These are phyloP conservation scores for Phaffia rhodozyma DNA, from an alignment of 1,284 basidiomycete genomes.

Conservation along the genomic window DNA sequence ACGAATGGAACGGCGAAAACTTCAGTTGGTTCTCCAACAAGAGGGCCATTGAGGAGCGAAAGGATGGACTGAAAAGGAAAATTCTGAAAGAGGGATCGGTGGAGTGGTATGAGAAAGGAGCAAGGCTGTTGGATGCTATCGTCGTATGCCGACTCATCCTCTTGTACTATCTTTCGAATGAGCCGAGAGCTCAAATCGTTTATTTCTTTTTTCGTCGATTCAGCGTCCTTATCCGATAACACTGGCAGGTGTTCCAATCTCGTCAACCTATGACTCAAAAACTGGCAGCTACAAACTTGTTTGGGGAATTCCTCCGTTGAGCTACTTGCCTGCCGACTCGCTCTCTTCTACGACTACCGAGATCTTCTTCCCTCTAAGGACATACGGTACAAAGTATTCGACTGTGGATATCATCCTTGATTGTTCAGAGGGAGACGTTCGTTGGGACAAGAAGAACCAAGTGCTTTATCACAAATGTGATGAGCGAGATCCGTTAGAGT, in stretches of 20 bases:
- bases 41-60: slow-evolving; percentile 36
- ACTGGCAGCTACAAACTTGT: slow-evolving; percentile 25
- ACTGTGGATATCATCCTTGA: slow-evolving; percentile 2
- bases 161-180: background rate
- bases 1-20: slow-evolving; percentile 92
- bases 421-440: slow-evolving; percentile 7
- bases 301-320: slow-evolving; percentile 23
- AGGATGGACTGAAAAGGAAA: slow-evolving; percentile 25
- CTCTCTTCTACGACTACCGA: slow-evolving; percentile 54
- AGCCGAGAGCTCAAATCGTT: background rate
- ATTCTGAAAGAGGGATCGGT: slow-evolving; percentile 18
- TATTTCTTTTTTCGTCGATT: slow-evolving; percentile 1
- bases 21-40: slow-evolving; percentile 78
- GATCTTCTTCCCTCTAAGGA: slow-evolving; percentile 53
- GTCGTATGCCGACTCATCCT: slow-evolving; percentile 37
- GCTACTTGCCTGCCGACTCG: slow-evolving; percentile 30
- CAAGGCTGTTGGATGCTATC: slow-evolving; percentile 59
- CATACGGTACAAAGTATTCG: slow-evolving; percentile 20
- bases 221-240: slow-evolving; percentile 36
- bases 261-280: slow-evolving; percentile 24
- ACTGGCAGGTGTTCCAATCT: slow-evolving; percentile 30
- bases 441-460: background rate
- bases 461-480: background rate
- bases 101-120: slow-evolving; percentile 52
- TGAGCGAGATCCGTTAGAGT: too few species aligned